phyloP scores from a whole-genome alignment of 352 stramenopile species.

The Phytopythium montanum region DNA sequence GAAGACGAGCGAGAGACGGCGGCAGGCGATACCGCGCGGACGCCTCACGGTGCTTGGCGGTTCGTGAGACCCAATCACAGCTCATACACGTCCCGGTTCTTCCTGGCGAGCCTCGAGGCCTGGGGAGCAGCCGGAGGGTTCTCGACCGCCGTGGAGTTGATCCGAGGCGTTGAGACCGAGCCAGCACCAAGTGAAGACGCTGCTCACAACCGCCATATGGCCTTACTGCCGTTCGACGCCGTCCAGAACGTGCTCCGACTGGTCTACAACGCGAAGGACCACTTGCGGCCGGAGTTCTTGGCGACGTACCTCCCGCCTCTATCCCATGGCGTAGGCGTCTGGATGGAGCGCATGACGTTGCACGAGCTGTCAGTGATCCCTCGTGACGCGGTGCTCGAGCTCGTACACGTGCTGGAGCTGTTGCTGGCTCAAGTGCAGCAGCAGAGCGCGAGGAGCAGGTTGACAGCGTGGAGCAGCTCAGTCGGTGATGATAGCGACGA shows the following conservation, averaged over 20 bases:
- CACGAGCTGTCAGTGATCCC: slow-evolving; percentile 31
- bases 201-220: not conserved
- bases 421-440: slow-evolving; percentile 35
- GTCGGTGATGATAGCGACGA: not conserved
- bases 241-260: slow-evolving; percentile 48
- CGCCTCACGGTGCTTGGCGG: not conserved
- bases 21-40: too few relatives aligned
- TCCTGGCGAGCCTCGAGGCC: slow-evolving; percentile 43
- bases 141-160: slow-evolving; percentile 35
- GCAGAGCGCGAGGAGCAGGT: not conserved
- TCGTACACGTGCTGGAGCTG: slow-evolving; percentile 58
- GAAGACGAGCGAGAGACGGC: not conserved
- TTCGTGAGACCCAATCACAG: slow-evolving; percentile 9
- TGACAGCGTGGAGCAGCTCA: not conserved
- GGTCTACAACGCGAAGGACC: slow-evolving; percentile 63
- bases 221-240: slow-evolving; percentile 31
- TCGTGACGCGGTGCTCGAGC: slow-evolving; percentile 50
- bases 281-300: slow-evolving; percentile 41
- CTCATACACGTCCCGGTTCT: slow-evolving; percentile 29
- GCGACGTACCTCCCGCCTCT: slow-evolving; percentile 32
- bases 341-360: slow-evolving; percentile 19
- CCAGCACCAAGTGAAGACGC: not conserved
- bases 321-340: slow-evolving; percentile 19
- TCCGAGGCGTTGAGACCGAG: slow-evolving; percentile 16
- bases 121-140: slow-evolving; percentile 61